Conservation (phyloP, 2,329 filamentous ascomycete genomes). For the Cercospora canescens region DNA sequence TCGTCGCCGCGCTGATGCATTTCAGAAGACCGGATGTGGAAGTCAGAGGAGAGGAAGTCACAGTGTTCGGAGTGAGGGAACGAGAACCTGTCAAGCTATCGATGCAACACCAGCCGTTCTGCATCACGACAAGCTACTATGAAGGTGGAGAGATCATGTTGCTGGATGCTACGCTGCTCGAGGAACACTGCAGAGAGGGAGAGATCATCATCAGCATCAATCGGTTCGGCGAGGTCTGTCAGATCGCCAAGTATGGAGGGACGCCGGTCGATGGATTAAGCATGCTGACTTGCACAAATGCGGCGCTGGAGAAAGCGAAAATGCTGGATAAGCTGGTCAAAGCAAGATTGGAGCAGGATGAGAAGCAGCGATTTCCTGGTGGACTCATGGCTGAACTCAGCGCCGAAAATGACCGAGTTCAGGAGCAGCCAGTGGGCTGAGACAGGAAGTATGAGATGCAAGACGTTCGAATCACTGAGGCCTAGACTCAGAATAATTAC, state of each 20-base stretch:
- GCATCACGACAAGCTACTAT: slow-evolving; percentile 86
- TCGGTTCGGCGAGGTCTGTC: slow-evolving; percentile 84
- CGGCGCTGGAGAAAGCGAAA: slow-evolving; percentile 77
- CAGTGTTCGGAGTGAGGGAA: slow-evolving; percentile 80
- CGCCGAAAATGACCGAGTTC: slow-evolving; percentile 68
- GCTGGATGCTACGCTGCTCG: slow-evolving; percentile 70
- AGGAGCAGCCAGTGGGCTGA: slow-evolving; percentile 16
- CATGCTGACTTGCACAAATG: slow-evolving; percentile 72
- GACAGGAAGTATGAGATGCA: background rate
- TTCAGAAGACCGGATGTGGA: slow-evolving; percentile 88
- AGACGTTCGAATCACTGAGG: too few relatives aligned
- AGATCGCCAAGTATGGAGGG: slow-evolving; percentile 88
- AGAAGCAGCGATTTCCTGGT: slow-evolving; percentile 73
- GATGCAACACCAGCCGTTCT: slow-evolving; percentile 89
- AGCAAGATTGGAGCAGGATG: slow-evolving; percentile 72
- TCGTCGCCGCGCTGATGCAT: slow-evolving; percentile 85
- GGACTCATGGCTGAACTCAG: slow-evolving; percentile 79
- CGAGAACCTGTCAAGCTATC: slow-evolving; percentile 86
- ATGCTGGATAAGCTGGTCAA: slow-evolving; percentile 75
- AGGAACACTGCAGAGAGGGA: slow-evolving; percentile 74
- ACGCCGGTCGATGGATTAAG: slow-evolving; percentile 75
- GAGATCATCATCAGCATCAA: slow-evolving; percentile 84
- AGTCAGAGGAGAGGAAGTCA: slow-evolving; percentile 80
- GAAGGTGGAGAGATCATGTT: slow-evolving; percentile 68
- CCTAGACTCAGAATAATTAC: too few relatives aligned